phyloP scores from a whole-genome alignment of 2,329 filamentous ascomycete genomes.

The Lasiodiplodia sp. region DNA sequence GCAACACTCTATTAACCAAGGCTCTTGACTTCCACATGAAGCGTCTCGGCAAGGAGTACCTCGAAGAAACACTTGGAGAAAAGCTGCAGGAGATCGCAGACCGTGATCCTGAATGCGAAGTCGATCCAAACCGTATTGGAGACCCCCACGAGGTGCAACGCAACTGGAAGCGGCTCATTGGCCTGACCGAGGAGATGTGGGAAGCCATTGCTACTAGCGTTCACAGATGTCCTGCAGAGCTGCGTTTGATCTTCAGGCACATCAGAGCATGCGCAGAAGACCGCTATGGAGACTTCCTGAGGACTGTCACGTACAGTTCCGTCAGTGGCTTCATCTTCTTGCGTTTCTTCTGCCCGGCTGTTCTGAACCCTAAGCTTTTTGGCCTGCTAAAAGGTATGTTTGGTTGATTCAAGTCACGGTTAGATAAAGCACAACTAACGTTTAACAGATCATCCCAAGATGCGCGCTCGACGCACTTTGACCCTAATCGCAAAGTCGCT shows the following conservation, averaged over 20 bases:
- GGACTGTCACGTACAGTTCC: conserved; percentile 89
- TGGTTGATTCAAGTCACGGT: not conserved
- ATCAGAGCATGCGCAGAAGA: conserved; percentile 92
- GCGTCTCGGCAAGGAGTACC: conserved; percentile 87
- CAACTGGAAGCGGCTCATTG: conserved; percentile 81
- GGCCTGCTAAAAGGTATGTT: conserved; percentile 74
- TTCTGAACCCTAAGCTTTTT: conserved; percentile 93
- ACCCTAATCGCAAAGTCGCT: conserved; percentile 92
- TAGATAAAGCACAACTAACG: conserved; percentile 34
- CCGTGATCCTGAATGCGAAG: conserved; percentile 89
- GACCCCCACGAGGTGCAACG: conserved; percentile 75
- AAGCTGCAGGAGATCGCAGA: conserved; percentile 91
- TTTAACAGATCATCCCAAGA: conserved; percentile 75
- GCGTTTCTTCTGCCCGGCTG: conserved; percentile 95
- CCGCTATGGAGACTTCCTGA: conserved; percentile 89
- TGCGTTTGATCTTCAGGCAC: conserved; percentile 87
- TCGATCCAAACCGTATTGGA: conserved; percentile 82
- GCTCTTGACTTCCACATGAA: conserved; percentile 96
- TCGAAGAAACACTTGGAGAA: conserved; percentile 85
- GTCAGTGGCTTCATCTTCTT: conserved; percentile 95
- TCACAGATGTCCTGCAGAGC: conserved; percentile 76
- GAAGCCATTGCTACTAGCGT: conserved; percentile 80
- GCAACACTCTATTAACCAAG: conserved; percentile 93
- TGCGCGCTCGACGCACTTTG: conserved; percentile 83
- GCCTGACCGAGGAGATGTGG: conserved; percentile 84